Evolutionary conservation across 139 green algal species (phyloP).

Genomic region (Chlamydomonas incerta): DNA sequence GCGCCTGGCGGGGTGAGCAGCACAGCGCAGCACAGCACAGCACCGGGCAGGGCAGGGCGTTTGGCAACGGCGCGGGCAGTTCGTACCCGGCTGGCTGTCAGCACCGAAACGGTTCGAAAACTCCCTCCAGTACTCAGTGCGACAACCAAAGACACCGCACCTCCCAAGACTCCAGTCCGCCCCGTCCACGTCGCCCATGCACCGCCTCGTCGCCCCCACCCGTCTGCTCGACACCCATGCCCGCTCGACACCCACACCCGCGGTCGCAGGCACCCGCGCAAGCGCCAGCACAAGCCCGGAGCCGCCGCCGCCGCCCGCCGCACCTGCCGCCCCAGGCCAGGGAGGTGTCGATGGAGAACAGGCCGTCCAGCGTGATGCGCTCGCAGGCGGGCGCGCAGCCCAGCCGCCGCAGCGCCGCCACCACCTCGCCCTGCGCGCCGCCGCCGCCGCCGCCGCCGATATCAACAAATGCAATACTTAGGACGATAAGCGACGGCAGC

Average conservation of each 20-base stretch:
- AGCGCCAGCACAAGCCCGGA: too few relatives aligned
- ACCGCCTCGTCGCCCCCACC: too few relatives aligned
- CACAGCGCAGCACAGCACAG: too few relatives aligned
- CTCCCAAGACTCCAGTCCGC: too few relatives aligned
- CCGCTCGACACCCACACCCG: too few relatives aligned
- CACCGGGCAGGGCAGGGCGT: neutral
- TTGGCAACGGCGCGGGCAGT: neutral
- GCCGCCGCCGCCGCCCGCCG: neutral
- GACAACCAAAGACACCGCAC: too few relatives aligned
- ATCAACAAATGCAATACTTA: too few relatives aligned
- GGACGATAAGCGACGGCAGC: too few relatives aligned
- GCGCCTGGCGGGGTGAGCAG: conserved; percentile 37
- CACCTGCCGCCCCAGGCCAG: conserved; percentile 55
- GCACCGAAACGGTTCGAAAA: too few relatives aligned
- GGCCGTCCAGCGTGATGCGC: conserved; percentile 53
- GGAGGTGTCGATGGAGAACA: conserved; percentile 68
- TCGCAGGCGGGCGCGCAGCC: conserved; percentile 25
- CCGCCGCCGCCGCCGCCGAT: too few relatives aligned
- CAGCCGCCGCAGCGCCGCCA: conserved; percentile 37
- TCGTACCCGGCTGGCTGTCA: neutral
- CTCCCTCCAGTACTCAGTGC: neutral
- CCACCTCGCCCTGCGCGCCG: conserved; percentile 7
- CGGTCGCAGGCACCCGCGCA: neutral
- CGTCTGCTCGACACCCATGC: too few relatives aligned
- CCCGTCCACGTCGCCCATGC: too few relatives aligned